Conservation (phyloP, 805 yeast genomes). For the Pichia cabralensis region DNA sequence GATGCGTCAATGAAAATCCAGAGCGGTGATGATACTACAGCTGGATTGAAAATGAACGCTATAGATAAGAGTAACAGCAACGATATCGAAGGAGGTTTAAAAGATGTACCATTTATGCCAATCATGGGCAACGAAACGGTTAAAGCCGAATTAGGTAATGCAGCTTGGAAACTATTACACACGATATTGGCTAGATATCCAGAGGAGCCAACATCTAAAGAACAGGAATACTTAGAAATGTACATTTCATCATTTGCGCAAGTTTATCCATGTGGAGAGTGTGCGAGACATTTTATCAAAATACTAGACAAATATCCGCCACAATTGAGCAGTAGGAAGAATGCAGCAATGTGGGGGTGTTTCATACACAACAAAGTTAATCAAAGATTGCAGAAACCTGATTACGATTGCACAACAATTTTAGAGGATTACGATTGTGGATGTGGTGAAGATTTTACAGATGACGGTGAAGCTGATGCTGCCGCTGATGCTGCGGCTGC, state of each 20-base stretch:
- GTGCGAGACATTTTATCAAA: constrained; percentile 82
- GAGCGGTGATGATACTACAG: too few relatives aligned
- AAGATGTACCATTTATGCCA: constrained; percentile 60
- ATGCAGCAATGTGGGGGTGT: constrained; percentile 96
- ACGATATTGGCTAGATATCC: constrained; percentile 91
- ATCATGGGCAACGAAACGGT: constrained; percentile 72
- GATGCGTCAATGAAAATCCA: too few relatives aligned
- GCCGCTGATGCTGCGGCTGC: neutral
- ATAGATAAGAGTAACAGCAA: too few relatives aligned
- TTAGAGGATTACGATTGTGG: constrained; percentile 95
- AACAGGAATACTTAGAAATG: constrained; percentile 49
- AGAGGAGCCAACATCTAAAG: constrained; percentile 57
- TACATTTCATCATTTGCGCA: constrained; percentile 74
- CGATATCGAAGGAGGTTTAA: too few relatives aligned
- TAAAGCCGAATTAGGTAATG: constrained; percentile 73
- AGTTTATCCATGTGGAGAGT: constrained; percentile 95
- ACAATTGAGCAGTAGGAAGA: constrained; percentile 62
- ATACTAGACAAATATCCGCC: constrained; percentile 71
- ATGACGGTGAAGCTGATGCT: constrained; percentile 20
- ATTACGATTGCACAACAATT: constrained; percentile 77
- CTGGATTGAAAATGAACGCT: too few relatives aligned
- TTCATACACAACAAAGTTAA: constrained; percentile 84
- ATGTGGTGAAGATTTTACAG: constrained; percentile 78
- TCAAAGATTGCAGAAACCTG: constrained; percentile 51
- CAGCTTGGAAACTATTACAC: constrained; percentile 89